phyloP scores from a whole-genome alignment of 1,139 yeast species.

The Entelexis paramagnoliae region DNA sequence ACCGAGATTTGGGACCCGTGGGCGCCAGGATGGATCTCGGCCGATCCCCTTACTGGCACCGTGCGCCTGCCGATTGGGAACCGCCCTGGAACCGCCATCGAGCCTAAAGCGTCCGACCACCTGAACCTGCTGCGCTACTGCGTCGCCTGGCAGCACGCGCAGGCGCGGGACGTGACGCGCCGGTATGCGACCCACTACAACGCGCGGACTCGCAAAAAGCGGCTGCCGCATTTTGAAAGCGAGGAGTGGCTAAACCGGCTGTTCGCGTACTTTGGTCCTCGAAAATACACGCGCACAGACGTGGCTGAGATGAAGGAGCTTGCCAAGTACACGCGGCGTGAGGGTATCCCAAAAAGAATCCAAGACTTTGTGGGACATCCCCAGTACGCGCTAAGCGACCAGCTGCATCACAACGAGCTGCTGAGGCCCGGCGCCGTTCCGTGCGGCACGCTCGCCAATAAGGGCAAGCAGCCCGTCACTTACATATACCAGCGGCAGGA shows the following conservation, averaged over 20 bases:
- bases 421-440: constrained; percentile 52
- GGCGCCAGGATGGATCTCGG: constrained; percentile 65
- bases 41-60: constrained; percentile 60
- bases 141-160: constrained; percentile 62
- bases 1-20: constrained; percentile 83
- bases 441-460: constrained; percentile 56
- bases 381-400: constrained; percentile 67
- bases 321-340: constrained; percentile 52
- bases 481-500: constrained; percentile 56
- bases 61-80: constrained; percentile 30
- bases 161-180: constrained; percentile 73
- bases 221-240: constrained; percentile 49
- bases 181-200: constrained; percentile 64
- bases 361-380: constrained; percentile 86
- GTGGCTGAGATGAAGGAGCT: constrained; percentile 64
- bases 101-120: constrained; percentile 58
- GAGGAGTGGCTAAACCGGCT: constrained; percentile 52
- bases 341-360: constrained; percentile 79
- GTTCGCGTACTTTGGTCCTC: constrained; percentile 34
- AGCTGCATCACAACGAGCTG: constrained; percentile 60
- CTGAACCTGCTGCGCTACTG: constrained; percentile 62
- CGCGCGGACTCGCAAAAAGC: constrained; percentile 61
- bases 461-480: constrained; percentile 19
- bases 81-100: constrained; percentile 47
- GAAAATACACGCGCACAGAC: constrained; percentile 42